Percentiles rank a stretch among this genome's conserved stretches.
These are phyloP conservation scores for Metarhizium robertsii DNA, from an alignment of 2,329 filamentous ascomycete species.

Conservation along the genomic window DNA sequence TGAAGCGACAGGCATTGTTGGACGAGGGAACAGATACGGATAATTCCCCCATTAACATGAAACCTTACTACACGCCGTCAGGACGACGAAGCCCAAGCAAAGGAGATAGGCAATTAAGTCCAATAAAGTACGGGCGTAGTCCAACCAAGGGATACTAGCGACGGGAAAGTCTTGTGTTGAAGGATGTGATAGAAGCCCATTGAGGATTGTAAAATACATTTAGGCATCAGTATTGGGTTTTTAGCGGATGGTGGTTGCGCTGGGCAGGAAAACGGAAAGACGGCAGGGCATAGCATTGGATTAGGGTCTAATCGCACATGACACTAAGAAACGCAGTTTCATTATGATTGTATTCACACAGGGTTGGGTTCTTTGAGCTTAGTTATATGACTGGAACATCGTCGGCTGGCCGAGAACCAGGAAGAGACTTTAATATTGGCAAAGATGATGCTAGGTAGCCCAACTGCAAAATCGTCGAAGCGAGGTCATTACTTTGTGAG, in stretches of 20 bases:
- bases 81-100: conserved; percentile 39
- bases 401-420: no score
- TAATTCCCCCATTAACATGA: conserved; percentile 33
- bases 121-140: conserved; percentile 33
- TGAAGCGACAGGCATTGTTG: conserved; percentile 31
- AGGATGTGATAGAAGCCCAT: neutral
- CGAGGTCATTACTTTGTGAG: no score
- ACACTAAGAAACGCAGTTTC: no score
- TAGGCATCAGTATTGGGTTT: neutral
- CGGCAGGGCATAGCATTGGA: neutral
- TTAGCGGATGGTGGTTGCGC: neutral
- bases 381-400: no score
- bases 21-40: conserved; percentile 44
- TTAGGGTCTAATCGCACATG: neutral
- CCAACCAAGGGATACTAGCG: conserved; percentile 24
- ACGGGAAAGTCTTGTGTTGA: neutral
- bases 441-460: no score
- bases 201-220: neutral
- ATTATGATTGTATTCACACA: no score
- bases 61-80: conserved; percentile 36
- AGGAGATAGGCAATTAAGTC: conserved; percentile 37
- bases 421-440: no score
- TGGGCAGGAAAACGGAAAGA: neutral
- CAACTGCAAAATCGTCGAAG: no score
- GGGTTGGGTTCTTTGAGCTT: no score